Percentiles rank a stretch among this genome's conserved stretches.
Evolutionary conservation across 345 rosid genomes (phyloP).

Genomic region (Aethionema arabicum): DNA sequence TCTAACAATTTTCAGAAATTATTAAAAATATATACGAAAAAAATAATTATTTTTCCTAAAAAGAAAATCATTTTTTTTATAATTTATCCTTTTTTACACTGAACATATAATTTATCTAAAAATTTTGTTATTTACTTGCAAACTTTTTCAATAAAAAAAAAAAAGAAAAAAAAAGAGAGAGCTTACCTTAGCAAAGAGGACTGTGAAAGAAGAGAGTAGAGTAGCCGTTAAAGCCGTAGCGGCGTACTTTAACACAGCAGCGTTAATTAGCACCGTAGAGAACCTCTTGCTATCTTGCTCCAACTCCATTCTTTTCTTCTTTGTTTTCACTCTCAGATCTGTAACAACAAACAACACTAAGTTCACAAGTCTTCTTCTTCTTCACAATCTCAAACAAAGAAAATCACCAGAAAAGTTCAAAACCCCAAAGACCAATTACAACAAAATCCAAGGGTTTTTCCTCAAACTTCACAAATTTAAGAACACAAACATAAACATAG

Average conservation of each 20-base stretch:
- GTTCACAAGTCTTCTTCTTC: no score
- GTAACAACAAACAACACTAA: background rate
- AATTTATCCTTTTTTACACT: no score
- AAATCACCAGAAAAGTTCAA: no score
- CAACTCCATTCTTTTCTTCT: constrained; percentile 24
- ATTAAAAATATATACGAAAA: background rate
- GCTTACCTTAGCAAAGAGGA: constrained; percentile 46
- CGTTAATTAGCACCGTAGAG: constrained; percentile 11
- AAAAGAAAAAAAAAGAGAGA: background rate
- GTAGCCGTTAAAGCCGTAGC: constrained; percentile 42
- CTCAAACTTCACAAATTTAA: no score
- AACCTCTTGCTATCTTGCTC: constrained; percentile 24
- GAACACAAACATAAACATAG: background rate
- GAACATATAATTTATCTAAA: background rate
- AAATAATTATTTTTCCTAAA: background rate
- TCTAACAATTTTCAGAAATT: background rate
- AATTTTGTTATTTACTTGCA: constrained; percentile 2
- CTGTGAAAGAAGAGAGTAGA: constrained; percentile 45
- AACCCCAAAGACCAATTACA: no score
- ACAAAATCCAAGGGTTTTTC: no score
- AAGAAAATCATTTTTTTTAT: background rate
- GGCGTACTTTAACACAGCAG: constrained; percentile 49
- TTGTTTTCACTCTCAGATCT: constrained; percentile 9
- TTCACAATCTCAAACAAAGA: no score
- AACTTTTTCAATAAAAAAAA: constrained; percentile 3